Evolutionary conservation across 1,284 basidiomycete species (phyloP), one percentile per base, ranked within the genome.

Genomic region (Pterulicium gracile): DNA sequence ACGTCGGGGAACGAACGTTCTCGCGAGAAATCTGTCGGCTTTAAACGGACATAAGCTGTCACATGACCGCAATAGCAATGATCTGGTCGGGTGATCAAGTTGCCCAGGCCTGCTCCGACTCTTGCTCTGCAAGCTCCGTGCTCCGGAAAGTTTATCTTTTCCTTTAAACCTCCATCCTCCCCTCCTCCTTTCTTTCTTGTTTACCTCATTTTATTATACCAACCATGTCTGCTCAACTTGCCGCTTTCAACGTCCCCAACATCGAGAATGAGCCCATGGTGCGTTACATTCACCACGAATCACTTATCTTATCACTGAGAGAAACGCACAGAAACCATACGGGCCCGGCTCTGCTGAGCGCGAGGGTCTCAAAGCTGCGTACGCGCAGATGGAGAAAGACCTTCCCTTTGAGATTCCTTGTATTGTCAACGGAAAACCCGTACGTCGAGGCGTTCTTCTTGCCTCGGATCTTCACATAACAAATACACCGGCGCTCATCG

Each of bases 211-310:
- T 32, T 32, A 10, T 32, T 10, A 7, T 32, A n/a, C 27, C 27
- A 32, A n/a, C 27, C 27, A 32, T 32, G 27, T 32, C 71, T 45
- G 76, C 84, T 43, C 81, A 89, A 57, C 81, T 93, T 46, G 90
- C 87, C 18, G 56, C 76, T 13, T 93, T 93, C 79, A 85, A 82
- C 60, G 74, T 88, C 47, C 91, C 91, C 34, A 72, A 65, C 24
- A 75, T 91, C 60, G 75, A 86, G 49, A 97, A 97, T 82, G 93
- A 96, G 68, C 86, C 88, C 44, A 87, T 95, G 87, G 89, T 90
- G 56, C 58, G 74, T 62, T 20, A 14, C 32, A 43, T 42, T 35
- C 3, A 42, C n/a, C 34, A n/a, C n/a, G n/a, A n/a, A n/a, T n/a
- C n/a, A n/a, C n/a, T 15, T 19, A 46, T 27, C 24, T 14, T 46